A percentile compares a stretch with the other conserved stretches of the same genome.
Evolutionary conservation across 1,284 basidiomycete genomes (phyloP).

Genomic region (Athelia sp.): DNA sequence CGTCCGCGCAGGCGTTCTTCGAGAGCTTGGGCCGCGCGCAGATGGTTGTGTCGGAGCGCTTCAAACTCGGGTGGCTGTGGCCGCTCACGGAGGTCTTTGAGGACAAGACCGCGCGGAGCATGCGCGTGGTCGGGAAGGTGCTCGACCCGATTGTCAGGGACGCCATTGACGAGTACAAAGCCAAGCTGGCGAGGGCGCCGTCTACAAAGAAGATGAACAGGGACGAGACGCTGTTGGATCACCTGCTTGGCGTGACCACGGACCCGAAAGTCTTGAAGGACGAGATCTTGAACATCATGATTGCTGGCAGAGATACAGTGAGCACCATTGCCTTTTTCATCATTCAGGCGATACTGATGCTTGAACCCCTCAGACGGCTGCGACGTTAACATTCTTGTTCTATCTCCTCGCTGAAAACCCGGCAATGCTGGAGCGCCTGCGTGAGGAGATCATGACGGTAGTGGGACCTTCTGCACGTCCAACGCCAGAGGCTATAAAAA

Average conservation of each 20-base stretch:
- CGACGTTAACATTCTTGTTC: slow-evolving; percentile 19
- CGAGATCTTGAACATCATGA: slow-evolving; percentile 20
- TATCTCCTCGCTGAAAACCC: slow-evolving; percentile 29
- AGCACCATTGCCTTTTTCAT: not conserved
- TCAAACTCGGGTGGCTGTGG: slow-evolving; percentile 9
- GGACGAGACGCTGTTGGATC: slow-evolving; percentile 10
- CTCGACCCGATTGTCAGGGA: slow-evolving; percentile 12
- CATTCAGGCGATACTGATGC: not conserved
- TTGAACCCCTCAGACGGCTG: slow-evolving; percentile 17
- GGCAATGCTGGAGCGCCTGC: slow-evolving; percentile 18
- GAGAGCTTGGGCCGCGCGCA: slow-evolving; percentile 6
- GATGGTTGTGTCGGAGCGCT: not conserved
- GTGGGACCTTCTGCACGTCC: slow-evolving; percentile 18
- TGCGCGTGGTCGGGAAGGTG: slow-evolving; percentile 12
- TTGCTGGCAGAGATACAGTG: slow-evolving; percentile 19
- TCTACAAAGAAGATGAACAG: not conserved
- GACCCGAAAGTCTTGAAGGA: slow-evolving; percentile 17
- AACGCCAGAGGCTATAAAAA: slow-evolving; percentile 21
- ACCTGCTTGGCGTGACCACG: slow-evolving; percentile 7
- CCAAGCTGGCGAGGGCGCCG: slow-evolving; percentile 1
- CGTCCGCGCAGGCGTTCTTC: slow-evolving; percentile 5
- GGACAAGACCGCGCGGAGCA: slow-evolving; percentile 13
- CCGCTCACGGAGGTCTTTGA: slow-evolving; percentile 13
- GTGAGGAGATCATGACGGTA: slow-evolving; percentile 22
- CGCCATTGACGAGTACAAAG: slow-evolving; percentile 12